Conservation (phyloP, 768 basidiomycete species). For the Lactarius hatsudake region DNA sequence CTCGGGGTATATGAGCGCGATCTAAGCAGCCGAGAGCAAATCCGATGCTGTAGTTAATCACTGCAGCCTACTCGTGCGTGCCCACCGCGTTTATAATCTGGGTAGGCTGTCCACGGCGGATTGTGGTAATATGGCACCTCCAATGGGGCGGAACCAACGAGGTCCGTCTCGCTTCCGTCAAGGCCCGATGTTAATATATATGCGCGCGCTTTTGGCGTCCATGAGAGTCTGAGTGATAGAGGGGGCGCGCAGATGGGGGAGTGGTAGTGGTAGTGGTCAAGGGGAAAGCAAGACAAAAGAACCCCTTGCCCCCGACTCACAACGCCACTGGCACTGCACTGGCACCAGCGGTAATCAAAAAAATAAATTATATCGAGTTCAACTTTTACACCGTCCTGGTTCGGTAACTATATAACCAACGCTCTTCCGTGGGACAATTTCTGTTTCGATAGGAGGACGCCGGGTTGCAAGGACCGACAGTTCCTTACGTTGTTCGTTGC, state of each 20-base stretch:
- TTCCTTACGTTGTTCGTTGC: neutral
- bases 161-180: neutral
- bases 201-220: neutral
- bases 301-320: neutral
- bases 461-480: neutral
- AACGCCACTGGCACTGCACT: neutral
- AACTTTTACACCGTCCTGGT: neutral
- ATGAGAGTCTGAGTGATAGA: neutral
- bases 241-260: neutral
- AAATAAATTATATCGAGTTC: neutral
- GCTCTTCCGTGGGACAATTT: neutral
- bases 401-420: too few species aligned
- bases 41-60: neutral
- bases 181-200: neutral
- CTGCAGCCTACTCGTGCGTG: neutral
- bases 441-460: neutral
- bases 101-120: neutral
- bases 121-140: neutral
- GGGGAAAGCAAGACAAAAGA: neutral
- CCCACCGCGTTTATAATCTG: neutral
- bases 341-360: neutral
- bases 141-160: neutral
- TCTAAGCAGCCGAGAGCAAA: neutral
- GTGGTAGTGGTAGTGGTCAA: neutral
- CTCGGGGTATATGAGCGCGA: neutral